phyloP scores from a whole-genome alignment of 305 asterid genomes.

The Solanum aculeatissimum region DNA sequence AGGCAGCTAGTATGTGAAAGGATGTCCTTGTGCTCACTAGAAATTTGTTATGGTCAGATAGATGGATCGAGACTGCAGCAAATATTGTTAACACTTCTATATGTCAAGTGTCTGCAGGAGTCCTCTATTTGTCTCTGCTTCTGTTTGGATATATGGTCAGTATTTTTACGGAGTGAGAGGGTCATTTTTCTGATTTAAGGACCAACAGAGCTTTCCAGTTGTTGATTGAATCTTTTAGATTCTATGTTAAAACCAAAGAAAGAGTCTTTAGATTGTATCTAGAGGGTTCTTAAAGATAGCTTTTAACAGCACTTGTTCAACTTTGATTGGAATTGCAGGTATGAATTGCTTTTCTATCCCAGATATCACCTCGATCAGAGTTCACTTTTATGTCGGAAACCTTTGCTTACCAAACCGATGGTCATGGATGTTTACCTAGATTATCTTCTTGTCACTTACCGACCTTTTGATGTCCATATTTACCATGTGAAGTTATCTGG shows the following conservation, averaged over 20 bases:
- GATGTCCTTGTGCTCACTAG: neutral
- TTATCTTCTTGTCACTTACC: constrained; percentile 85
- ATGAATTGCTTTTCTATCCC: constrained; percentile 95
- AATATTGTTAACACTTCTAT: neutral
- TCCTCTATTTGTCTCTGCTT: neutral
- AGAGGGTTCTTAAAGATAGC: neutral
- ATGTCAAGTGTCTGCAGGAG: neutral
- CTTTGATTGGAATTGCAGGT: constrained; percentile 42
- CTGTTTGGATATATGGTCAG: neutral
- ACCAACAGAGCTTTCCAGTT: neutral
- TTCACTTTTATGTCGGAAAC: constrained; percentile 81
- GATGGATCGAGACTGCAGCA: neutral
- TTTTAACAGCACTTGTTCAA: neutral
- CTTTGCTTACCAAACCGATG: constrained; percentile 81
- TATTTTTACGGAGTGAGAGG: neutral
- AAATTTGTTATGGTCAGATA: neutral
- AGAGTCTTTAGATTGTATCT: neutral
- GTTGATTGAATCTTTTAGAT: neutral
- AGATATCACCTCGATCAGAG: constrained; percentile 99
- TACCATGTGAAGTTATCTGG: constrained; percentile 88
- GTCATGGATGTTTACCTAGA: constrained; percentile 98
- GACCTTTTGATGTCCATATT: constrained; percentile 93
- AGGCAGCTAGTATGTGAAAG: neutral
- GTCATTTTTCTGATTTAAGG: neutral
- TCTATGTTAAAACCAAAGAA: neutral